Evolutionary conservation across 2,329 filamentous ascomycete species (phyloP), one percentile per base, ranked within the genome.

Genomic region (Paecilomyces fulvus): DNA sequence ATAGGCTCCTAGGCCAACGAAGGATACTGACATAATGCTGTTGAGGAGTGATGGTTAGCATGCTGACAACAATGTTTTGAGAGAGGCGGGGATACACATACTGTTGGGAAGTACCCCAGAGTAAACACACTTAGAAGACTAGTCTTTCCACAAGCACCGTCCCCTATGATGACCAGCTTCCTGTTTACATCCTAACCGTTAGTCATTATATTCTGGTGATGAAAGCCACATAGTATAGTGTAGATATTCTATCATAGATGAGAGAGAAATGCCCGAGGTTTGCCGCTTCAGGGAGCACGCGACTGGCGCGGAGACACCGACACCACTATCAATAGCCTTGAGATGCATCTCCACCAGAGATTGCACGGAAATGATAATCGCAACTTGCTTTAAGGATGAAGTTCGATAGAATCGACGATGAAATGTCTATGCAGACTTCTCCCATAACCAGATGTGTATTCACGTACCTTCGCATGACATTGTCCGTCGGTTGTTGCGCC

Each of bases 101-200:
- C 92, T 69, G 91, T 96, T 67, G 94, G 94, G 68, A 97, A 99
- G 76, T 96, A 97, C 57, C 94, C 94, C 55, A 99, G 81, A 33
- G 94, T 99, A 75, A 99, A 99, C 64, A 99, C 94, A 72, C 92
- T 96, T 63, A 99, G 80, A 67, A 99, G 79, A 84, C 90, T 95
- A 54, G 94, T 99, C 80, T 99, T 99, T 68, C 94, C 94, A 76
- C 94, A 99, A 65, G 94, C 94, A 79, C 94, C 94, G 70, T 96
- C 92, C 60, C 92, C 92, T 67, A 96, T 96, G 65, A 96, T 96
- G 68, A 96, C 92, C 70, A 96, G 81, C 79, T 96, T 96, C 80
- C 92, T 96, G 70, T 17, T 61, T 49, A 53, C 51, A 37, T 23
- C 21, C 49, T 49, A 30, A 57, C 51, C 6, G 60, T 70, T 57